A percentile compares a stretch with the other conserved stretches of the same genome.
Evolutionary conservation across 371 early-diverging fungal genomes (phyloP).

Genomic region (Mucor ambiguus): DNA sequence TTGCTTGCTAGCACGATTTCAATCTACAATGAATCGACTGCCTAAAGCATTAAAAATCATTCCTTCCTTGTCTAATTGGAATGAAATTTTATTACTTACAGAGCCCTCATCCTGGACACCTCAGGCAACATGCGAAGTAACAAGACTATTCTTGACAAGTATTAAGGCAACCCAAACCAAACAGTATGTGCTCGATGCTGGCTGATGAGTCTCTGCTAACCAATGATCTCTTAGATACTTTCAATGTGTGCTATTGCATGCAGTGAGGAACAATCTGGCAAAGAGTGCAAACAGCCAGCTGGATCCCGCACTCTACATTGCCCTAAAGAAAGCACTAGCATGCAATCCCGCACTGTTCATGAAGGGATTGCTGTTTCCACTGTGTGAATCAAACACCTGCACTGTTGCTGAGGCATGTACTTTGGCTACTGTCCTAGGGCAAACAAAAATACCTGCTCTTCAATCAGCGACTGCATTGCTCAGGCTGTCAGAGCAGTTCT

Average conservation of each 20-base stretch:
- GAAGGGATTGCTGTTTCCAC: slow-evolving; percentile 93
- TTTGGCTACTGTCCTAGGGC: slow-evolving; percentile 85
- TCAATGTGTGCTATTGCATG: background rate
- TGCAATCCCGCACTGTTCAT: slow-evolving; percentile 96
- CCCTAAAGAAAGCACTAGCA: slow-evolving; percentile 87
- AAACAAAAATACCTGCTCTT: slow-evolving; percentile 68
- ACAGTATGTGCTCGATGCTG: slow-evolving; percentile 25
- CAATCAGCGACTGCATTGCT: slow-evolving; percentile 87
- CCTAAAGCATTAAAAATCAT: slow-evolving; percentile 98
- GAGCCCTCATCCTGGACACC: slow-evolving; percentile 92
- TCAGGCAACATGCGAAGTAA: slow-evolving; percentile 91
- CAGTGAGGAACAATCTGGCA: background rate
- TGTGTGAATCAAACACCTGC: slow-evolving; percentile 89
- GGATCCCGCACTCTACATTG: slow-evolving; percentile 91
- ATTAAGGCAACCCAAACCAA: slow-evolving; percentile 89
- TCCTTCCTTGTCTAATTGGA: slow-evolving; percentile 90
- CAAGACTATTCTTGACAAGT: slow-evolving; percentile 90
- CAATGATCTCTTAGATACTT: background rate
- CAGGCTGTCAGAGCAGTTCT: slow-evolving; percentile 88
- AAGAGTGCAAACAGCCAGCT: slow-evolving; percentile 65
- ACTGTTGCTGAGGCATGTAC: slow-evolving; percentile 93
- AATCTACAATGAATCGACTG: slow-evolving; percentile 68
- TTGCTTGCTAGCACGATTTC: slow-evolving; percentile 81
- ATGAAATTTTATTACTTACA: slow-evolving; percentile 89
- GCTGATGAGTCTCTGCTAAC: background rate